Base-by-base conservation (phyloP, 768 basidiomycete genomes). In the Agrocybe praecox region DNA sequence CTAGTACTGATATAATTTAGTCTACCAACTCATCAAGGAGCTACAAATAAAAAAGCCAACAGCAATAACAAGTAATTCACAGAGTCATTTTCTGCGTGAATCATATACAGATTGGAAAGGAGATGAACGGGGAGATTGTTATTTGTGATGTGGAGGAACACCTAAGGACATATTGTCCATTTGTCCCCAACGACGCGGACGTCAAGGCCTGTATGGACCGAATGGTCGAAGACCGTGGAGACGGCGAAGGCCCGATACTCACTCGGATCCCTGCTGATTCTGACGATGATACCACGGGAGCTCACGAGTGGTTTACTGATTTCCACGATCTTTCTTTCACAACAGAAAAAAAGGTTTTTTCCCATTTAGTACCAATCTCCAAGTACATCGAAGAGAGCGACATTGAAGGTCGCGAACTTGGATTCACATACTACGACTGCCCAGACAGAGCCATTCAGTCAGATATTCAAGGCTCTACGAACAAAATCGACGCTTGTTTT, bases 401-500 rank as follows among this genome's bases (percentile, higher is more conserved):
- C 3, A 32, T 32, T n/a, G 15, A 3, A 12, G 17, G 29, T 24
- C 48, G 21, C 5, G 17, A 6, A 11, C n/a, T 26, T 17, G 6
- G 14, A 5, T 17, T 32, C 33, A 12, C 9, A 18, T 18, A 33
- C 29, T 32, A 29, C 18, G 18, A 33, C 29, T 32, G 48, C 17
- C 29, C 17, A 6, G 10, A 32, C 29, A 14, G 17, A 15, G 10
- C 6, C 24, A 17, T 18, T 49, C 26, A 32, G 33, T 33, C 48
- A 5, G 26, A 49, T 18, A 49, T 49, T 18, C 4, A 33, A 23
- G 48, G 48, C 7, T 33, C 29, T 2, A 49, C 29, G 8, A 17
- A 49, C 48, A 49, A 49, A n/a, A n/a, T 33, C 21, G 48, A 49
- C 48, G 48, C 29, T 21, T 49, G 48, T n/a, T 49, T 49, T 33